Conservation (phyloP, 1,284 basidiomycete species). For the Moesziomyces antarcticus region DNA sequence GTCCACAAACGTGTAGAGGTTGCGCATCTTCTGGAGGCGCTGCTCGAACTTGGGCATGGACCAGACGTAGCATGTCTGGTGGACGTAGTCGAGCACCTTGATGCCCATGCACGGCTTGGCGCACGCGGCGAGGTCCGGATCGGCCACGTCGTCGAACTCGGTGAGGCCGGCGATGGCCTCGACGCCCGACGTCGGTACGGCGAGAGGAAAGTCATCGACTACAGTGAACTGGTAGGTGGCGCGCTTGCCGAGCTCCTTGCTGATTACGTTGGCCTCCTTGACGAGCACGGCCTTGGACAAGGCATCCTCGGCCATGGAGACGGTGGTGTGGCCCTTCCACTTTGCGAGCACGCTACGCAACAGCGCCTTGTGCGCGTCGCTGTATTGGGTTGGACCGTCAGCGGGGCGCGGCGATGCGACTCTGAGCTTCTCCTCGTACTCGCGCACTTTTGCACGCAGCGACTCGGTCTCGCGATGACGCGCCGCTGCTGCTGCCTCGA, state of each 20-base stretch:
- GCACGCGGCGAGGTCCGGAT: slow-evolving; percentile 49
- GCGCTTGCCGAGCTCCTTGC: slow-evolving; percentile 75
- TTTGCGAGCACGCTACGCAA: slow-evolving; percentile 78
- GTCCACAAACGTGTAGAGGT: slow-evolving; percentile 89
- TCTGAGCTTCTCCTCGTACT: slow-evolving; percentile 58
- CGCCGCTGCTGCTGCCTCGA: slow-evolving; percentile 10
- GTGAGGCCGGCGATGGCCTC: slow-evolving; percentile 83
- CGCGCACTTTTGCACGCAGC: slow-evolving; percentile 55
- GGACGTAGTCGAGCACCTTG: slow-evolving; percentile 77
- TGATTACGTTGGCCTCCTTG: slow-evolving; percentile 85
- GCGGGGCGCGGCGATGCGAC: slow-evolving; percentile 21
- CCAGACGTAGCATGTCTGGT: slow-evolving; percentile 72
- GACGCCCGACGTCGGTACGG: slow-evolving; percentile 82
- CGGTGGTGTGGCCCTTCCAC: slow-evolving; percentile 75
- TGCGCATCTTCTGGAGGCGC: slow-evolving; percentile 91
- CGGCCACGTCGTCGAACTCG: slow-evolving; percentile 80
- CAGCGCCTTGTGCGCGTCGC: slow-evolving; percentile 35
- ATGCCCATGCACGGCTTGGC: slow-evolving; percentile 80
- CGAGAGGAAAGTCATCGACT: slow-evolving; percentile 82
- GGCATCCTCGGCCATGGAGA: slow-evolving; percentile 85
- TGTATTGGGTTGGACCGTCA: slow-evolving; percentile 39
- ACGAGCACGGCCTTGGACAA: slow-evolving; percentile 85
- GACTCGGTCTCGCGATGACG: slow-evolving; percentile 45
- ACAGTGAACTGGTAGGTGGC: slow-evolving; percentile 92
- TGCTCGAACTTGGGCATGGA: slow-evolving; percentile 86